Conservation (phyloP, 1,139 yeast species). For the Candida mesenterica region DNA sequence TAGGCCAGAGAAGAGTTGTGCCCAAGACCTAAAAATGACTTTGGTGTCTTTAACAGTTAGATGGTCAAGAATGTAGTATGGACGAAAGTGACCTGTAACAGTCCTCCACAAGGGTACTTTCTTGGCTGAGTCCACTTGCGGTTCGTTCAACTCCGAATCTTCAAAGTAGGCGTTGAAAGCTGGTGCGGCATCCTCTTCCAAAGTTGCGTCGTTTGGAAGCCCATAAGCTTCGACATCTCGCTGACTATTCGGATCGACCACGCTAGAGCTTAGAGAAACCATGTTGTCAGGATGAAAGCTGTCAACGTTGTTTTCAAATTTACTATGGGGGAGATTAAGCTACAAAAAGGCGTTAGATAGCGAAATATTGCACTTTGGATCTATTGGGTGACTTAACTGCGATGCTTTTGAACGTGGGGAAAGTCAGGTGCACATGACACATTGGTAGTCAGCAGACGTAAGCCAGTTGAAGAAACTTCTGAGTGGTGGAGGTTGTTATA, state of each 20-base stretch:
- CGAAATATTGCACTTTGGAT: too few species aligned
- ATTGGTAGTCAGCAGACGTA: too few species aligned
- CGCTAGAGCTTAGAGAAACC: background rate
- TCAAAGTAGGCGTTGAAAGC: conserved; percentile 5
- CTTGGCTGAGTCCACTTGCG: background rate
- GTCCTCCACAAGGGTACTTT: conserved; percentile 16
- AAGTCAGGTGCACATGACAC: too few species aligned
- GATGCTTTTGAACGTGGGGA: too few species aligned
- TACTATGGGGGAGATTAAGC: too few species aligned
- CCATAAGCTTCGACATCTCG: background rate
- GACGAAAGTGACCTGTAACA: conserved; percentile 15
- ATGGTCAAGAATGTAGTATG: conserved; percentile 29
- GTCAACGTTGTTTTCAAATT: too few species aligned
- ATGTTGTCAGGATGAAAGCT: too few species aligned
- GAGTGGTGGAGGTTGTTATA: too few species aligned
- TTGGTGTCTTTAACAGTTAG: conserved; percentile 26
- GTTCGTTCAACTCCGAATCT: conserved; percentile 4
- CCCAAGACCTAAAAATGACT: conserved; percentile 26
- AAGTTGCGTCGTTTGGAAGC: background rate
- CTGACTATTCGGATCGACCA: background rate
- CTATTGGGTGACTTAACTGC: too few species aligned
- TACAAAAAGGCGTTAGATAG: too few species aligned
- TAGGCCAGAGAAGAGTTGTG: conserved; percentile 28
- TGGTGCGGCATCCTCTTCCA: background rate
- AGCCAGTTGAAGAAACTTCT: too few species aligned